Evolutionary conservation across 768 basidiomycete species (phyloP).

Genomic region (Kwoniella europaea): DNA sequence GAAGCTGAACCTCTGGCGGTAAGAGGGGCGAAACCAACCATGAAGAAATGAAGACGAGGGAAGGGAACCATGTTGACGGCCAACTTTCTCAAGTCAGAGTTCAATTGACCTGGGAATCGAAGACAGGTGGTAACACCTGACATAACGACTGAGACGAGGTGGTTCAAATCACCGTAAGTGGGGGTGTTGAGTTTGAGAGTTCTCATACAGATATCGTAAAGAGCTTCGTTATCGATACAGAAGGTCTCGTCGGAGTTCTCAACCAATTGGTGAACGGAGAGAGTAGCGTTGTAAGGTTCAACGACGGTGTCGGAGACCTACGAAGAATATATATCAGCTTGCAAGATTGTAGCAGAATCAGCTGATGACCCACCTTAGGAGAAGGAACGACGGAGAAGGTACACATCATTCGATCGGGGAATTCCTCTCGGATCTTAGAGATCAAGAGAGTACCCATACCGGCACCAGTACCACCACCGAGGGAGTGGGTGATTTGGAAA

Average conservation of each 20-base stretch:
- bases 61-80: constrained; percentile 96
- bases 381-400: constrained; percentile 98
- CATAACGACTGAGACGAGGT: constrained; percentile 97
- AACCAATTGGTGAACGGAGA: constrained; percentile 97
- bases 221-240: constrained; percentile 99
- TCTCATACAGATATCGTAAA: constrained; percentile 98
- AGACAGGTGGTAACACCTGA: constrained; percentile 97
- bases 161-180: constrained; percentile 96
- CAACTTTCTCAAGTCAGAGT: constrained; percentile 96
- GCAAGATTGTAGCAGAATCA: not conserved
- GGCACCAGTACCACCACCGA: constrained; percentile 98
- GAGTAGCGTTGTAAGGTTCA: constrained; percentile 99
- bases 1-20: constrained; percentile 75
- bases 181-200: constrained; percentile 95
- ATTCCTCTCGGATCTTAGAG: constrained; percentile 98
- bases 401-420: constrained; percentile 99
- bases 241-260: constrained; percentile 99
- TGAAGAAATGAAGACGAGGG: constrained; percentile 95
- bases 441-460: constrained; percentile 99
- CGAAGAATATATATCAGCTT: constrained; percentile 17
- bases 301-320: constrained; percentile 94
- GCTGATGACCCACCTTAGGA: constrained; percentile 70
- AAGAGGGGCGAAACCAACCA: constrained; percentile 92
- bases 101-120: constrained; percentile 99
- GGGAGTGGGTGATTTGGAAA: constrained; percentile 98